Evolutionary conservation across 148 eudicot genomes (phyloP), one percentile per base, ranked within the genome.

Genomic region (Euryodendron excelsum): DNA sequence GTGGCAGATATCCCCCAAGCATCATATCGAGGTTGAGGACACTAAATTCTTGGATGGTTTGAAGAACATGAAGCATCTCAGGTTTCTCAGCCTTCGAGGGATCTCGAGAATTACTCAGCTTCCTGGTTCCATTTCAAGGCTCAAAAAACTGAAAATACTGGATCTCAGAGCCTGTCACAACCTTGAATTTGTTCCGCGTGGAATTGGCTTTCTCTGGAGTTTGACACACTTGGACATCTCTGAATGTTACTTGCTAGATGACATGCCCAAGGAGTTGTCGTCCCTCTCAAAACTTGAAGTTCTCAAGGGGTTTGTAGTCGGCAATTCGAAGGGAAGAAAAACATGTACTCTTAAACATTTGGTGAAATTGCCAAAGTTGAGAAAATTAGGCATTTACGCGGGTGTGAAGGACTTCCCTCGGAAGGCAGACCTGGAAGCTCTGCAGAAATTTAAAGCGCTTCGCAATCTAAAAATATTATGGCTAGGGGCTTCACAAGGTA

Each of bases 101-200:
- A 39, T 86, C 30, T 75, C 88, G 0, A 72, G 80, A 15, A 68
- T 84, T 5, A 75, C 64, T 4, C 14, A 36, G 76, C 77, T 88
- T 36, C 82, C 70, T 18, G 14, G 44, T 1, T 72, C 81, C 13
- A 73, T 88, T 48, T 58, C 72, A 23, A 33, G 60, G 53, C 74
- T 85, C 5, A 25, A 31, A 1, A 74, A 39, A 28, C 77, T 88
- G 21, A 55, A 61, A 7, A 73, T 83, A 0, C 60, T 88, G 20
- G 88, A 88, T 67, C 83, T 88, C 18, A 45, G 80, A 52, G 85
- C 82, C 21, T 88, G 90, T 63, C 80, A 82, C 34, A 78, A 80
- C 68, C 81, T 88, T 11, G 80, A 81, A 72, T 48, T 0, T 14
- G 77, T 88, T 15, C 88, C 88, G 0, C 25, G 66, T 6, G 52